Evolutionary conservation across 345 rosid species (phyloP), one percentile per base, ranked within the genome.

Genomic region (Aethionema arabicum): DNA sequence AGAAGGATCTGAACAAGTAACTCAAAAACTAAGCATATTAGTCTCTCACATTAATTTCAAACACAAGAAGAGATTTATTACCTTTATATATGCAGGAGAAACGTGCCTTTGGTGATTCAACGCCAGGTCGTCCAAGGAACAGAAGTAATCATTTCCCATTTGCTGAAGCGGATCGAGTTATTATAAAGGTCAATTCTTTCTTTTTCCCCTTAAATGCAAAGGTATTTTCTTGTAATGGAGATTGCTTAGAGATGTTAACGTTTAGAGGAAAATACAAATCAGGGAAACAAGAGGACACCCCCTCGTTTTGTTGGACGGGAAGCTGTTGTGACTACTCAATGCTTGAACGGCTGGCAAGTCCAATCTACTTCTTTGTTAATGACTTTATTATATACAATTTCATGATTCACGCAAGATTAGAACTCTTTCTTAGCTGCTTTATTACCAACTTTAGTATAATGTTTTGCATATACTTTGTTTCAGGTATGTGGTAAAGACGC

Each of bases 271-370:
- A 44, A 64, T 36, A 61, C 77, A 66, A 65, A 70, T 30, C 81
- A 91, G 98, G 98, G 98, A 46, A 91, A 91, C 83, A 91, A 86
- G 79, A 84, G 98, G 81, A 91, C 95, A 32, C 98, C 98, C 0
- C 80, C 78, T 73, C 91, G 92, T 52, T 91, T 91, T 82, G 98
- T 91, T 66, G 98, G 96, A 63, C 90, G 98, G 2, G 88, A 86
- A 77, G 98, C 98, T 55, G 82, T 88, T 58, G 96, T 88, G 40
- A 91, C 96, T 57, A 83, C 98, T 32, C 98, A 91, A 59, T 91
- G 98, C 90, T 79, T 91, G 70, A 88, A 91, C 68, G 98, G 96
- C 83, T 91, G 98, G 98, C 88, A 67, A 50, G 8, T 56, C 58
- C 41, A 16, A 11, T 70, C 49, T 55, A 27, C 12, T 45, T 7